These are phyloP conservation scores for Cladophialophora bantiana DNA, from an alignment of 2,329 filamentous ascomycete species.

Conservation along the genomic window DNA sequence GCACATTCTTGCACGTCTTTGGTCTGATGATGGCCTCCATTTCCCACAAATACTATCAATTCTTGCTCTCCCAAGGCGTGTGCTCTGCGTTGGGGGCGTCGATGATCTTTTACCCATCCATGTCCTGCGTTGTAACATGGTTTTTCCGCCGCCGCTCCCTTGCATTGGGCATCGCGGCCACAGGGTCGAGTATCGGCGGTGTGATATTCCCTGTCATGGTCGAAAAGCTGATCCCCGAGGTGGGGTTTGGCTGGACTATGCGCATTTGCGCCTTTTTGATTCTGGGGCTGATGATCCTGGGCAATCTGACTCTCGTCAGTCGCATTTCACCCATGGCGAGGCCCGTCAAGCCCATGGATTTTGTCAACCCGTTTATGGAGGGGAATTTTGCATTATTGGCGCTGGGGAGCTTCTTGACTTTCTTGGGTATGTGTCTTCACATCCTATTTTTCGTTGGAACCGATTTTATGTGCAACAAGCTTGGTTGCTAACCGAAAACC, in stretches of 20 bases:
- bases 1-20: constrained; percentile 63
- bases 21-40: constrained; percentile 66
- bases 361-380: constrained; percentile 44
- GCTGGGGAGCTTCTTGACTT: constrained; percentile 50
- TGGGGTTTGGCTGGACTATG: constrained; percentile 66
- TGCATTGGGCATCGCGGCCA: constrained; percentile 62
- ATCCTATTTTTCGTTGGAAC: neutral
- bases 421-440: constrained; percentile 47
- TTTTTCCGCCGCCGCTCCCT: constrained; percentile 57
- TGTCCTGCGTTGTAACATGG: constrained; percentile 44
- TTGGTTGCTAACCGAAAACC: neutral
- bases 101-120: constrained; percentile 58
- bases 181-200: constrained; percentile 63
- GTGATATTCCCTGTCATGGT: constrained; percentile 70
- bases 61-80: constrained; percentile 62
- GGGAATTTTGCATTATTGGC: constrained; percentile 39
- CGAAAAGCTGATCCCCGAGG: constrained; percentile 58
- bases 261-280: constrained; percentile 67
- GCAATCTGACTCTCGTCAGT: constrained; percentile 61
- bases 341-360: constrained; percentile 43
- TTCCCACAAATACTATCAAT: constrained; percentile 62
- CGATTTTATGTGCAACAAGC: neutral
- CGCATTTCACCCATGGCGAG: constrained; percentile 53
- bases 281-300: constrained; percentile 62
- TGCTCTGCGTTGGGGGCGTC: constrained; percentile 60